Percentiles rank a stretch among this genome's conserved stretches.
phyloP scores from a whole-genome alignment of 805 yeast species.

The Yamadazyma phyllophila region DNA sequence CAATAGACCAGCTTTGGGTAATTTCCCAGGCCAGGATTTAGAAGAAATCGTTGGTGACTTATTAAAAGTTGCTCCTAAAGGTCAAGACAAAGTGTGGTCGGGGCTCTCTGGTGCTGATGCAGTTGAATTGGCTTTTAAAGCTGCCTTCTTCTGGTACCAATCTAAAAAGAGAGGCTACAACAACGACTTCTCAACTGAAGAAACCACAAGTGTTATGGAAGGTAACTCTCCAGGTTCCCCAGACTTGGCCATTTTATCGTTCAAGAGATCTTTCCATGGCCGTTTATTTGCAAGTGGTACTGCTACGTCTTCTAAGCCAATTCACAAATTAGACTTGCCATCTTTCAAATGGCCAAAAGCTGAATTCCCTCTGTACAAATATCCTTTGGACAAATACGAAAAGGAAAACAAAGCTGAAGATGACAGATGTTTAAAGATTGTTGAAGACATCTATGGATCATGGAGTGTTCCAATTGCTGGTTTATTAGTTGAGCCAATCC shows the following conservation, averaged over 20 bases:
- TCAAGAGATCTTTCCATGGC: constrained; percentile 91
- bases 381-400: constrained; percentile 71
- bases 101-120: constrained; percentile 87
- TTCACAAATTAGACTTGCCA: constrained; percentile 91
- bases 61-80: constrained; percentile 74
- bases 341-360: constrained; percentile 97
- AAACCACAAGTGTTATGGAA: constrained; percentile 70
- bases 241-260: constrained; percentile 78
- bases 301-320: constrained; percentile 89
- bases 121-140: constrained; percentile 85
- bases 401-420: constrained; percentile 75
- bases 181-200: constrained; percentile 63
- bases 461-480: constrained; percentile 86
- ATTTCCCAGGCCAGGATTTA: constrained; percentile 70
- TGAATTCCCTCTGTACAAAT: constrained; percentile 79
- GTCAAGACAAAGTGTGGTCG: constrained; percentile 72
- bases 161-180: constrained; percentile 62
- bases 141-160: constrained; percentile 81
- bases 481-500: constrained; percentile 85
- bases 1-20: constrained; percentile 83
- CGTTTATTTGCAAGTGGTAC: constrained; percentile 90
- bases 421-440: constrained; percentile 70
- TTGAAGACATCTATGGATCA: constrained; percentile 64
- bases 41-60: constrained; percentile 51
- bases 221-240: constrained; percentile 89